A percentile compares a stretch with the other conserved stretches of the same genome.
phyloP scores from a whole-genome alignment of 139 green algal species.

The Micractinium conductrix region DNA sequence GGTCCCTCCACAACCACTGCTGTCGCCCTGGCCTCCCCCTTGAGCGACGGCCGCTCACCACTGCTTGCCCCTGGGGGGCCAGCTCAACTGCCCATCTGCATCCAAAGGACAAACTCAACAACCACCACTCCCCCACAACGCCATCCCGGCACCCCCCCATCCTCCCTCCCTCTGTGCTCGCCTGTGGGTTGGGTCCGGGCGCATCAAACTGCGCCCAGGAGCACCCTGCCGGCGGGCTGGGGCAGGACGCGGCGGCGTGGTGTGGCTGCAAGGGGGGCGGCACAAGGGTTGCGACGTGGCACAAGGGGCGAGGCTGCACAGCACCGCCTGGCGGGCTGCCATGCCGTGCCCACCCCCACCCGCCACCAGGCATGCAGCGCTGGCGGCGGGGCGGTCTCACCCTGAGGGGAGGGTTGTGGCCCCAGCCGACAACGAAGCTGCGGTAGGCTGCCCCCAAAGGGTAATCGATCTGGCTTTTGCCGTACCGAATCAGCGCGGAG shows the following conservation, averaged over 20 bases:
- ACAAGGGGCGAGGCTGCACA: too few relatives aligned
- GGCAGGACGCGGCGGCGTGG: conserved; percentile 56
- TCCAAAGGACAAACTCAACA: too few relatives aligned
- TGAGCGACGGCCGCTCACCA: too few relatives aligned
- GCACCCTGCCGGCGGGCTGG: conserved; percentile 28
- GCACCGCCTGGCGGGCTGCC: too few relatives aligned
- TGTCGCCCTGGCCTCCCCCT: too few relatives aligned
- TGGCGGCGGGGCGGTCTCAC: background rate
- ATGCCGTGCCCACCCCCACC: background rate
- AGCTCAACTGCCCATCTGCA: too few relatives aligned
- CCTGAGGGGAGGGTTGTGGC: conserved; percentile 15
- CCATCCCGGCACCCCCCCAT: too few relatives aligned
- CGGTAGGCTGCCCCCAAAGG: conserved; percentile 42
- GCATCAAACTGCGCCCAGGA: conserved; percentile 10
- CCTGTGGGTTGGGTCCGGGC: conserved; percentile 28
- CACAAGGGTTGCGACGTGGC: too few relatives aligned
- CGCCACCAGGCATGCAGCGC: background rate
- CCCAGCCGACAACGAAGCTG: conserved; percentile 52
- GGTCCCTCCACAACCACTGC: too few relatives aligned
- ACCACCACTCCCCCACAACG: background rate
- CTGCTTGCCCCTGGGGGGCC: too few relatives aligned
- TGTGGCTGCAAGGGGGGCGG: conserved; percentile 47
- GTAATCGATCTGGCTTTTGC: conserved; percentile 52
- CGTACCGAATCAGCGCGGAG: conserved; percentile 8
- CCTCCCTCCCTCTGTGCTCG: too few relatives aligned